phyloP scores from a whole-genome alignment of 2,329 filamentous ascomycete species.

The Incumbomyces delicatus region DNA sequence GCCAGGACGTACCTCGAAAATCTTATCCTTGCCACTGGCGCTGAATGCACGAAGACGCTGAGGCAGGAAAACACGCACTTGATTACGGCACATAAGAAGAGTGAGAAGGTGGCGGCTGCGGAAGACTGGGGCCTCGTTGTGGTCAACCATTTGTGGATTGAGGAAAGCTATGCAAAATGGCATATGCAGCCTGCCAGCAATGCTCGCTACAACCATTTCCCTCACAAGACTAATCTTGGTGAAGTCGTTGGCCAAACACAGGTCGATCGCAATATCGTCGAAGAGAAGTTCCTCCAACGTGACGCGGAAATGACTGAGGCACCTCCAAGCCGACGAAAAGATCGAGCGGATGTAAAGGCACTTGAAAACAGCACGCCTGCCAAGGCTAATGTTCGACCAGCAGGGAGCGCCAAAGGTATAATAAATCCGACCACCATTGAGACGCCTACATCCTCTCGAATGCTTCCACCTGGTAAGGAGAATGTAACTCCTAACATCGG shows the following conservation, averaged over 20 bases:
- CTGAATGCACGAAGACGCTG: constrained; percentile 88
- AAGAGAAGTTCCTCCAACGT: constrained; percentile 54
- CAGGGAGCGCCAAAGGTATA: constrained; percentile 23
- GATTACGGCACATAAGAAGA: constrained; percentile 77
- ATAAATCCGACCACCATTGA: constrained; percentile 28
- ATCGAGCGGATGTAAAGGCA: constrained; percentile 12
- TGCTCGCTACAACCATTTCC: constrained; percentile 74
- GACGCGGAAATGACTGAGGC: constrained; percentile 19
- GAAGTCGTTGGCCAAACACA: constrained; percentile 87
- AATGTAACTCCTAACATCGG: constrained; percentile 70
- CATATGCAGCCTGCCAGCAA: constrained; percentile 62
- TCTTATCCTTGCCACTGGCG: constrained; percentile 71
- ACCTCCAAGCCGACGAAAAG: constrained; percentile 1
- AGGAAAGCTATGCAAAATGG: constrained; percentile 92
- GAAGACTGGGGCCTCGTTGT: constrained; percentile 85
- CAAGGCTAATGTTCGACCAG: constrained; percentile 14
- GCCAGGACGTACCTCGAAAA: constrained; percentile 90
- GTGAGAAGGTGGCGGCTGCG: constrained; percentile 88
- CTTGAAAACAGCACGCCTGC: constrained; percentile 9
- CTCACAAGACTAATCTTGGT: constrained; percentile 76
- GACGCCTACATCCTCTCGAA: constrained; percentile 46
- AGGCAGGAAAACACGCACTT: constrained; percentile 93
- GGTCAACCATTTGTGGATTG: constrained; percentile 92
- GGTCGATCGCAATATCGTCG: constrained; percentile 62
- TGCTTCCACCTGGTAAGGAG: constrained; percentile 59